Conservation (phyloP, 2,329 filamentous ascomycete species). For the Pseudogymnoascus pannorum region DNA sequence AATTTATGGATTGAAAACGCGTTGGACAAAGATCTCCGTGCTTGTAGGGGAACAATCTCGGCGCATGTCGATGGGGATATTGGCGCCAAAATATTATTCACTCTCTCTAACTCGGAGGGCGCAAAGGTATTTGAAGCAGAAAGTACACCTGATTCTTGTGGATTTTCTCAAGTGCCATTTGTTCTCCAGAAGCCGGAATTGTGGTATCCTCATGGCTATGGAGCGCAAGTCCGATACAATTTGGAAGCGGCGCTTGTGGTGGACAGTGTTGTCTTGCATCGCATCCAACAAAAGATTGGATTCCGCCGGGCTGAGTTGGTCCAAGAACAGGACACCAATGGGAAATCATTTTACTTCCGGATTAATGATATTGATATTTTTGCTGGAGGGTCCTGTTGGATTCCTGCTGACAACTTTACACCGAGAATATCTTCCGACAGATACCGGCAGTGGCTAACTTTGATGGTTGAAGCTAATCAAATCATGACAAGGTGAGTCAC, state of each 20-base stretch:
- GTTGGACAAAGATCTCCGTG: slow-evolving; percentile 29
- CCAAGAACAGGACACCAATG: slow-evolving; percentile 39
- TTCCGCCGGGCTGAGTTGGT: slow-evolving; percentile 42
- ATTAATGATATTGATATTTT: slow-evolving; percentile 60
- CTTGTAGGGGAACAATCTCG: slow-evolving; percentile 32
- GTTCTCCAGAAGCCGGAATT: slow-evolving; percentile 51
- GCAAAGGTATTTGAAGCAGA: slow-evolving; percentile 41
- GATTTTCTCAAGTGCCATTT: slow-evolving; percentile 38
- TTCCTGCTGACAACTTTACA: no score
- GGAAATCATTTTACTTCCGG: slow-evolving; percentile 57
- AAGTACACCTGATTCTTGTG: slow-evolving; percentile 37
- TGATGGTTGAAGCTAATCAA: no score
- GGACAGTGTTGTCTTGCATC: slow-evolving; percentile 33
- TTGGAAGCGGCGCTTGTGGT: slow-evolving; percentile 48
- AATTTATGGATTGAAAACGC: slow-evolving; percentile 44
- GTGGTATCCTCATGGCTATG: slow-evolving; percentile 71
- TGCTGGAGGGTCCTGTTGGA: no score
- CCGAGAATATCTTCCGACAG: no score
- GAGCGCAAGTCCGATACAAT: slow-evolving; percentile 63
- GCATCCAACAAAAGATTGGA: slow-evolving; percentile 40
- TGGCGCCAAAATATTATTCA: slow-evolving; percentile 29
- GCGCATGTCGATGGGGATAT: slow-evolving; percentile 32
- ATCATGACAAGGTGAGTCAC: no score
- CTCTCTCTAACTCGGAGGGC: slow-evolving; percentile 4
- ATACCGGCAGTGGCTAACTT: no score